phyloP scores from a whole-genome alignment of 2,329 filamentous ascomycete species.

The Aspergillus viridinutans region DNA sequence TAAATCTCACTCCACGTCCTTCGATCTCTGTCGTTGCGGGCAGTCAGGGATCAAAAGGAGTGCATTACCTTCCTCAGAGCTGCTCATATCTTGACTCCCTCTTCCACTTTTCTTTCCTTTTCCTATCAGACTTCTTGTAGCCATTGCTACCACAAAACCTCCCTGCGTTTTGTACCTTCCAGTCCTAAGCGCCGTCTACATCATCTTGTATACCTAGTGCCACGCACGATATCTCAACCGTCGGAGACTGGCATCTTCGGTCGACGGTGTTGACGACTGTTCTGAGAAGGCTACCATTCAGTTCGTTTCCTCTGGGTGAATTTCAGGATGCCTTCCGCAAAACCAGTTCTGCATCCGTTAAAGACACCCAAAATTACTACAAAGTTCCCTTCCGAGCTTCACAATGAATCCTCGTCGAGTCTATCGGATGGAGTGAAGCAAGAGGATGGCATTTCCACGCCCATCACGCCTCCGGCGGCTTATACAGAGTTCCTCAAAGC shows the following conservation, averaged over 20 bases:
- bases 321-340: slow-evolving; percentile 27
- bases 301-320: background rate
- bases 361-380: slow-evolving; percentile 42
- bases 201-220: slow-evolving; percentile 5
- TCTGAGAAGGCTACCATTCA: background rate
- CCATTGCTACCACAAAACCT: slow-evolving; percentile 3
- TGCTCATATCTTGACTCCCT: background rate
- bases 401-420: slow-evolving; percentile 54
- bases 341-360: slow-evolving; percentile 38
- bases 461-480: slow-evolving; percentile 83
- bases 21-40: slow-evolving; percentile 1
- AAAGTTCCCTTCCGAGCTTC: slow-evolving; percentile 51
- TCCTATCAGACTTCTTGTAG: background rate
- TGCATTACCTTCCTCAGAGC: background rate
- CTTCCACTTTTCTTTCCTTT: slow-evolving; percentile 1
- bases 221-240: slow-evolving; percentile 2
- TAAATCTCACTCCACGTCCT: slow-evolving; percentile 10
- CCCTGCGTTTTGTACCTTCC: background rate
- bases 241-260: background rate
- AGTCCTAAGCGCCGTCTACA: background rate
- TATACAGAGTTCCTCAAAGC: slow-evolving; percentile 92
- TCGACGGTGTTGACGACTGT: background rate
- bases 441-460: slow-evolving; percentile 66
- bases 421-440: slow-evolving; percentile 65
- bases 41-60: slow-evolving; percentile 7